phyloP scores from a whole-genome alignment of 306 rosid genomes.

The Sindora glabra region DNA sequence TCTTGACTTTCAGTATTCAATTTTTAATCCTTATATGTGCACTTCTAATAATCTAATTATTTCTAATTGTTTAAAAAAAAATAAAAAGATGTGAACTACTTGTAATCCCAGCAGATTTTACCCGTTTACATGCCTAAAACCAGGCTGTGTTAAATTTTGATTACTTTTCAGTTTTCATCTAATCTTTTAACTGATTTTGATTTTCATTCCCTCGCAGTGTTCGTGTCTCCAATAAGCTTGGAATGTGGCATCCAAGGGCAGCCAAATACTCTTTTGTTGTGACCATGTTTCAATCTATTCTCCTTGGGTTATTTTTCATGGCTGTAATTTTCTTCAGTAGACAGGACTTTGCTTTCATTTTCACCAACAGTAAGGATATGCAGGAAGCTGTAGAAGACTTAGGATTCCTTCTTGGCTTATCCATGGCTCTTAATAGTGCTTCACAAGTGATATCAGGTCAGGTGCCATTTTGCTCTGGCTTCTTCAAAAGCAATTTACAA shows the following conservation, averaged over 20 bases:
- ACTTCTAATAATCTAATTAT: too few species aligned
- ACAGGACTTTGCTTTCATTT: constrained; percentile 4
- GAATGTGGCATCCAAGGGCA: constrained; percentile 45
- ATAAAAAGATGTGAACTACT: too few species aligned
- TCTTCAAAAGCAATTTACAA: background rate
- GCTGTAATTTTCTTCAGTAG: constrained; percentile 4
- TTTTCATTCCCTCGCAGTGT: constrained; percentile 23
- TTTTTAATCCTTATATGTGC: too few species aligned
- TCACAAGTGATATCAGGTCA: constrained; percentile 42
- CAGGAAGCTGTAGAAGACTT: constrained; percentile 9
- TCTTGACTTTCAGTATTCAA: too few species aligned
- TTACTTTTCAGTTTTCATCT: background rate
- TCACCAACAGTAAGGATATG: constrained; percentile 21
- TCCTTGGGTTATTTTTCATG: constrained; percentile 31
- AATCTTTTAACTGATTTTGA: background rate
- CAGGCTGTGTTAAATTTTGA: too few species aligned
- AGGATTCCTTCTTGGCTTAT: constrained; percentile 22
- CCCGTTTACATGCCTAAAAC: too few species aligned
- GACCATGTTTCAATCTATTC: constrained; percentile 29
- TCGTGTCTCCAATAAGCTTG: constrained; percentile 54
- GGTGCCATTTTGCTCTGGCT: constrained; percentile 16
- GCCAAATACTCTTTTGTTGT: constrained; percentile 41
- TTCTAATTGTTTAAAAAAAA: too few species aligned
- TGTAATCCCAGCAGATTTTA: too few species aligned
- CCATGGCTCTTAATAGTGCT: constrained; percentile 3